phyloP scores from a whole-genome alignment of 371 early-diverging fungal genomes.

The Coemansia sp. region DNA sequence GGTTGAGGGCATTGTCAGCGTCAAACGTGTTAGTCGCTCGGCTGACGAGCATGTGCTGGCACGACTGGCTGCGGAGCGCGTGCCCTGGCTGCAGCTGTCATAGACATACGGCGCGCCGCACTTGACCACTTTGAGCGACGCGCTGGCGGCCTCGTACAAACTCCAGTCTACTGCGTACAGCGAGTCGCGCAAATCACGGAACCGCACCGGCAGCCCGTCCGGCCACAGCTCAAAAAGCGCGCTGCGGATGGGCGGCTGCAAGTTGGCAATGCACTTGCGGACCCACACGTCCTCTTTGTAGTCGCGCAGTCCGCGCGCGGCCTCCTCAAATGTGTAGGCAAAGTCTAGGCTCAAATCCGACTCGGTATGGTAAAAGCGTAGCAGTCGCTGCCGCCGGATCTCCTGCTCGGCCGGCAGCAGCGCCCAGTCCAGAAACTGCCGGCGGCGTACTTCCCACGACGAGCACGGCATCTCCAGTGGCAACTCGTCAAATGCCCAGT shows the following conservation, averaged over 20 bases:
- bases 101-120: conserved; percentile 39
- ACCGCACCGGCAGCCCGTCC: conserved; percentile 43
- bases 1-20: not conserved
- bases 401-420: conserved; percentile 48
- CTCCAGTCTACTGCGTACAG: conserved; percentile 48
- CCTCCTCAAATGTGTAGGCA: conserved; percentile 48
- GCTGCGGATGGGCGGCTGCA: conserved; percentile 34
- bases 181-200: conserved; percentile 48
- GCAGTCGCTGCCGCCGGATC: conserved; percentile 41
- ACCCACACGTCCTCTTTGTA: conserved; percentile 49
- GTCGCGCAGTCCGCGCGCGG: conserved; percentile 40
- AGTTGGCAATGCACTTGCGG: conserved; percentile 47
- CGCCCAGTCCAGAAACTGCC: conserved; percentile 50
- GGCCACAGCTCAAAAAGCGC: conserved; percentile 48
- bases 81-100: conserved; percentile 23
- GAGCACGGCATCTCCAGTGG: conserved; percentile 29
- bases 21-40: conserved; percentile 11
- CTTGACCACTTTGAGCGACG: conserved; percentile 37
- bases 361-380: conserved; percentile 45
- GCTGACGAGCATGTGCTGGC: conserved; percentile 24
- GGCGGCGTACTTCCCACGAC: conserved; percentile 41
- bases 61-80: conserved; percentile 10
- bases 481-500: conserved; percentile 49
- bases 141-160: conserved; percentile 46
- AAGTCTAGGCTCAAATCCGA: conserved; percentile 48